phyloP scores from a whole-genome alignment of 495 filamentous ascomycete species.

The Podospora conica region DNA sequence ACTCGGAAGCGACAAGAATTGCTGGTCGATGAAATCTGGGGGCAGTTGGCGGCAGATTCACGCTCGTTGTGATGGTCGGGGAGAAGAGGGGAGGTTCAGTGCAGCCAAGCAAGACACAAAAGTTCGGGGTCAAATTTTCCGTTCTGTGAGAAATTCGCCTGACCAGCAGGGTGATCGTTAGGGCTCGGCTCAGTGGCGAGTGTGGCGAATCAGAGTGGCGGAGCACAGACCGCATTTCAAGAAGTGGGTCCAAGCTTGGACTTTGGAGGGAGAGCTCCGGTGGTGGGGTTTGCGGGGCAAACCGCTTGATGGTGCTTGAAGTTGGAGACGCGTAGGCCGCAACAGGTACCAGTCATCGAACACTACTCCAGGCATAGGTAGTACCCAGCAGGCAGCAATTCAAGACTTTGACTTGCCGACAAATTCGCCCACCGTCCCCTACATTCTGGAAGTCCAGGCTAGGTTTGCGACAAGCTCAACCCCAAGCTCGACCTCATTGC shows the following conservation, averaged over 20 bases:
- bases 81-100: conserved; percentile 28
- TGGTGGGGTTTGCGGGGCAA: conserved; percentile 8
- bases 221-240: conserved; percentile 11
- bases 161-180: conserved; percentile 21
- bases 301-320: background rate
- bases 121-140: conserved; percentile 31
- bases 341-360: background rate
- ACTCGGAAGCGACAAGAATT: conserved; percentile 40
- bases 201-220: conserved; percentile 23
- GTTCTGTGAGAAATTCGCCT: conserved; percentile 31
- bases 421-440: too few species aligned
- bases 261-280: conserved; percentile 8
- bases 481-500: background rate
- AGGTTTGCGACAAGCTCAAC: background rate
- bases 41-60: conserved; percentile 38
- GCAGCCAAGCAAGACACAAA: conserved; percentile 26
- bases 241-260: conserved; percentile 5
- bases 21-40: conserved; percentile 39
- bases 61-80: conserved; percentile 36
- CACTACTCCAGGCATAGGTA: background rate
- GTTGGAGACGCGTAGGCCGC: background rate
- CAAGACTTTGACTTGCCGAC: background rate
- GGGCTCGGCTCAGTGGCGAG: conserved; percentile 26
- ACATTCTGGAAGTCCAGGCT: background rate
- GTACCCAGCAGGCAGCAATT: background rate